Evolutionary conservation across 2,329 filamentous ascomycete genomes (phyloP), one percentile per base, ranked within the genome.

Genomic region (Exophiala alcalophila): DNA sequence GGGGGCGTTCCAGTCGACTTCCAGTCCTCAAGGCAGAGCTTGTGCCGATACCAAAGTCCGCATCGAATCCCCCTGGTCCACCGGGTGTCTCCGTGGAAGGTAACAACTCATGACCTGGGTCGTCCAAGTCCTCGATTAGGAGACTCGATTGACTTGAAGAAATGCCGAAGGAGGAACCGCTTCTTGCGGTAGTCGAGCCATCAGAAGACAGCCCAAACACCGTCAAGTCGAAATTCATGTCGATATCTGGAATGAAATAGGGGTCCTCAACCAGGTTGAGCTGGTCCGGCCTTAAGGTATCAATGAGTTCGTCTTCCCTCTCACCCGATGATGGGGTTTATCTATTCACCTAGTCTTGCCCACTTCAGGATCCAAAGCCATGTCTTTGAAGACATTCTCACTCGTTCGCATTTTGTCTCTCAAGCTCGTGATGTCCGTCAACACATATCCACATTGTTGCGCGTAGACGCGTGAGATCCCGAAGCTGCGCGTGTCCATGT

Each of bases 361-460:
- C 35, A 83, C 84, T 44, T 80, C 74, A 1, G 77, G 75, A 62
- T 94, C 86, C 18, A 88, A 70, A 14, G 77, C 79, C 43, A 76
- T 76, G 12, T 71, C 69, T 25, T 72, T 68, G 38, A 83, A 62
- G 5, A 74, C 66, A 36, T 73, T 78, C 50, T 86, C 70, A 60
- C 89, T 78, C 2, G 78, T 69, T 52, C 77, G 75, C 76, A 97
- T 86, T 53, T 79, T 80, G 47, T 81, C 77, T 55, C 87, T 82
- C 25, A 85, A 81, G 54, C 78, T 81, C 63, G 90, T 82, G 2
- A 83, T 81, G 59, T 97, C 92, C 3, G 77, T 74, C 32, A 96
- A 79, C 16, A 95, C 80, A 61, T 95, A 98, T 25, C 76, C 75
- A 57, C 86, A 94, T 65, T 98, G 90, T 61, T 95, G 86, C 18